A percentile compares a stretch with the other conserved stretches of the same genome.
Conservation (phyloP, 352 stramenopile genomes). For the Globisporangium nodosum region DNA sequence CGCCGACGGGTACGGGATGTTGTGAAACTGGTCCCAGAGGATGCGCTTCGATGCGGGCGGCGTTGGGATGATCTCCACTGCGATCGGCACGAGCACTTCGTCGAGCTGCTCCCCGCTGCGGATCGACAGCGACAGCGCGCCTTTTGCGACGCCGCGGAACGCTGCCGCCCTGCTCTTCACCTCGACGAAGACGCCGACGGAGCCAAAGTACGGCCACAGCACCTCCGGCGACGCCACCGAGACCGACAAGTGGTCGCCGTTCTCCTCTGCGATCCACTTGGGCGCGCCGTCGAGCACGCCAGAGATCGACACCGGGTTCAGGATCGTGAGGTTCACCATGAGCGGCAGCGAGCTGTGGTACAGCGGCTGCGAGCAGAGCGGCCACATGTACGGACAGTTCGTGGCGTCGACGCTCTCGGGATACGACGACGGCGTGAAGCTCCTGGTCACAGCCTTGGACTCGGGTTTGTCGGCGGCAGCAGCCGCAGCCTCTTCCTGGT, state of each 20-base stretch:
- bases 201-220: slow-evolving; percentile 66
- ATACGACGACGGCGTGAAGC: slow-evolving; percentile 37
- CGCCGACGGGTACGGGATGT: slow-evolving; percentile 79
- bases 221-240: slow-evolving; percentile 41
- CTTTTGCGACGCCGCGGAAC: slow-evolving; percentile 35
- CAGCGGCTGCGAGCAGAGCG: slow-evolving; percentile 73
- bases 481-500: slow-evolving; percentile 19
- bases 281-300: slow-evolving; percentile 40
- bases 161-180: slow-evolving; percentile 37
- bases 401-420: slow-evolving; percentile 63
- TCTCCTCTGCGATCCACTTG: slow-evolving; percentile 36
- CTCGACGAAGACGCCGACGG: slow-evolving; percentile 64
- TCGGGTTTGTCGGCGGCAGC: slow-evolving; percentile 2
- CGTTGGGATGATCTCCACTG: slow-evolving; percentile 42
- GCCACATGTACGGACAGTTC: slow-evolving; percentile 86
- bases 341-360: slow-evolving; percentile 67
- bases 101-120: slow-evolving; percentile 32
- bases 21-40: slow-evolving; percentile 88
- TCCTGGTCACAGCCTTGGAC: background rate
- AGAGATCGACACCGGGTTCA: slow-evolving; percentile 54
- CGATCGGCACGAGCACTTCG: slow-evolving; percentile 38
- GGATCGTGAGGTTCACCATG: slow-evolving; percentile 82
- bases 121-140: slow-evolving; percentile 40
- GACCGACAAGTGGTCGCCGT: slow-evolving; percentile 48
- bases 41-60: slow-evolving; percentile 45